Conservation (phyloP, 192 early-diverging fungal species). For the Kickxella alabastrina region DNA sequence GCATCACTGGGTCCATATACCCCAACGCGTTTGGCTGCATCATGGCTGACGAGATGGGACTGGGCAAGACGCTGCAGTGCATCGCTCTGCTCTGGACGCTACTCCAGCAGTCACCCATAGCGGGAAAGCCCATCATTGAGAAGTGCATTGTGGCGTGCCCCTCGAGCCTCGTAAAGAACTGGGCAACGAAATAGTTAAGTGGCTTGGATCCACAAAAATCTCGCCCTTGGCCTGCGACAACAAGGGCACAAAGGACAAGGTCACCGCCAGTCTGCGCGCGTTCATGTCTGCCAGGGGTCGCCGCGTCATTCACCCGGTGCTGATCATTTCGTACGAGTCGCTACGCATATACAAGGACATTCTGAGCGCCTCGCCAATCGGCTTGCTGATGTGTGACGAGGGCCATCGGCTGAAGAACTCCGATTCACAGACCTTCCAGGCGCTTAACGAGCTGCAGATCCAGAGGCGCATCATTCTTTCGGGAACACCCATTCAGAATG, state of each 20-base stretch:
- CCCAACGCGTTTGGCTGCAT: conserved; percentile 88
- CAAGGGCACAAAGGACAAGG: conserved; percentile 84
- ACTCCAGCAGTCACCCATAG: conserved; percentile 80
- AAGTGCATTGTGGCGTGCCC: conserved; percentile 98
- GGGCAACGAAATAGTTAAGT: conserved; percentile 98
- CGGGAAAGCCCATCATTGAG: conserved; percentile 89
- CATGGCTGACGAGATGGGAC: conserved; percentile 99
- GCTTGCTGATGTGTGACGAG: conserved; percentile 94
- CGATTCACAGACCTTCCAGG: conserved; percentile 75
- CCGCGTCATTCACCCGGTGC: conserved; percentile 80
- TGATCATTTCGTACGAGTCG: conserved; percentile 98
- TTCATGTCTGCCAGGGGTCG: conserved; percentile 84
- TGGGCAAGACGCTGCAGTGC: conserved; percentile 86
- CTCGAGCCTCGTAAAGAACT: conserved; percentile 91
- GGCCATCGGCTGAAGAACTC: conserved; percentile 94
- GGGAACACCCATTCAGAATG: conserved; percentile 94
- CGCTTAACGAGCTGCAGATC: conserved; percentile 80
- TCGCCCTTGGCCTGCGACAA: conserved; percentile 84
- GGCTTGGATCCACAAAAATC: conserved; percentile 82
- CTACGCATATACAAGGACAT: conserved; percentile 76
- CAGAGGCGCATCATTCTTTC: conserved; percentile 91
- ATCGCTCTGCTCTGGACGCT: conserved; percentile 98
- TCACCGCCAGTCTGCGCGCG: conserved; percentile 66
- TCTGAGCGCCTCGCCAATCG: conserved; percentile 78
- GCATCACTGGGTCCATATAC: conserved; percentile 76